These are phyloP conservation scores for Dactylella cylindrospora DNA, from an alignment of 2,329 filamentous ascomycete genomes.

Conservation along the genomic window DNA sequence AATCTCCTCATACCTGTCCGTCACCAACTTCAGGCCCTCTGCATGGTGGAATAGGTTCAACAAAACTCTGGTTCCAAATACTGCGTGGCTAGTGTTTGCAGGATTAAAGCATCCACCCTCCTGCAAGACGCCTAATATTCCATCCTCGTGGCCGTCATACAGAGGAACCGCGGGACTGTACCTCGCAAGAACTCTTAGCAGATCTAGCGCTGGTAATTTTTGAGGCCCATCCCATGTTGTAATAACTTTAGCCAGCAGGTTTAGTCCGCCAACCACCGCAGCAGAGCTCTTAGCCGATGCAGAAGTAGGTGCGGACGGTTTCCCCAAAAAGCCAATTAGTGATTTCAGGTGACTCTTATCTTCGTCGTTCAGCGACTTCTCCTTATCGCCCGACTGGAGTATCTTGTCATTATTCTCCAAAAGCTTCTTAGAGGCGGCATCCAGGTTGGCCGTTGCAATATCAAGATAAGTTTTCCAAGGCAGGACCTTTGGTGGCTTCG, in stretches of 20 bases:
- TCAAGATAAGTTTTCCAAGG: conserved; percentile 78
- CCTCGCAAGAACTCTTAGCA: conserved; percentile 78
- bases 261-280: conserved; percentile 59
- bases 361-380: conserved; percentile 69
- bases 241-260: conserved; percentile 69
- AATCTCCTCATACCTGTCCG: conserved; percentile 61
- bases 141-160: conserved; percentile 59
- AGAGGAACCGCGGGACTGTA: conserved; percentile 67
- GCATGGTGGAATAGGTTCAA: conserved; percentile 79
- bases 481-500: conserved; percentile 62
- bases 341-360: conserved; percentile 66
- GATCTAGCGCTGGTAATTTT: conserved; percentile 79
- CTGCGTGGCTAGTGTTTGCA: conserved; percentile 72
- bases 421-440: conserved; percentile 74
- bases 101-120: conserved; percentile 61
- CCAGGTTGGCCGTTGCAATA: conserved; percentile 71
- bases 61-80: conserved; percentile 80
- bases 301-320: conserved; percentile 51
- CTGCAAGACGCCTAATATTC: conserved; percentile 64
- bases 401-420: conserved; percentile 72
- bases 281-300: conserved; percentile 55
- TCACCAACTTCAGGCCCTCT: conserved; percentile 67
- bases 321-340: conserved; percentile 67
- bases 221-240: conserved; percentile 78
- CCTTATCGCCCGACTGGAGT: conserved; percentile 70